Conservation (phyloP, 2,329 filamentous ascomycete species). For the Ophiostoma montium region DNA sequence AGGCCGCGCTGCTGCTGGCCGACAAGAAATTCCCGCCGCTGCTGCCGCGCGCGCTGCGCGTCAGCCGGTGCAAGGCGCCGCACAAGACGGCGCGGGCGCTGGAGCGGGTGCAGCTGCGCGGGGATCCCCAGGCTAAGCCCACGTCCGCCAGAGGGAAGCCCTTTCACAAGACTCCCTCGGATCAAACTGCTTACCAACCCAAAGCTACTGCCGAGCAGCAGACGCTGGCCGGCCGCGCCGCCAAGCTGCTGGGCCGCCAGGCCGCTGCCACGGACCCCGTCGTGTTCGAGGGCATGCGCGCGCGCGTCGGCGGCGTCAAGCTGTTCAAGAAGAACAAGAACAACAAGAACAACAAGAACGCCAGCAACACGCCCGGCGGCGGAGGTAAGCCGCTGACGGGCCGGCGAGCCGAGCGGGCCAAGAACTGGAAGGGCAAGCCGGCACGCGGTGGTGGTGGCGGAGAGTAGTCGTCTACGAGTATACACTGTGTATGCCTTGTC, state of each 20-base stretch:
- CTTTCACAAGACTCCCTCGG: too few species aligned
- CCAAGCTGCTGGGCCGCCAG: slow-evolving; percentile 58
- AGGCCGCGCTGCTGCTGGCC: slow-evolving; percentile 76
- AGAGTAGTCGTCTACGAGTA: too few species aligned
- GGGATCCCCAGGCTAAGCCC: slow-evolving; percentile 9
- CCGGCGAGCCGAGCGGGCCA: not conserved
- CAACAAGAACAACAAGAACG: slow-evolving; percentile 2
- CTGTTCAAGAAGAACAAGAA: slow-evolving; percentile 21
- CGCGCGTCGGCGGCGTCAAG: slow-evolving; percentile 51
- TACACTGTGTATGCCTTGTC: too few species aligned
- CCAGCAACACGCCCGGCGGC: too few species aligned
- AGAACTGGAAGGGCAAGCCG: not conserved
- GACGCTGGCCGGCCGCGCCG: slow-evolving; percentile 57
- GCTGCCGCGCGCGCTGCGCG: slow-evolving; percentile 76
- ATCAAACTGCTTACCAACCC: slow-evolving; percentile 49
- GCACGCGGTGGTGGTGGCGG: not conserved
- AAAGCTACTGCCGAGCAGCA: slow-evolving; percentile 55
- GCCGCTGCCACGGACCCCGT: slow-evolving; percentile 41
- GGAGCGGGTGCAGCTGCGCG: slow-evolving; percentile 20
- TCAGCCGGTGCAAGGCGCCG: slow-evolving; percentile 69
- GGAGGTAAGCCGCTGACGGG: not conserved
- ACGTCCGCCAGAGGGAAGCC: slow-evolving; percentile 16
- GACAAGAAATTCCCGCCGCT: slow-evolving; percentile 89
- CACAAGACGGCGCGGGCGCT: slow-evolving; percentile 43
- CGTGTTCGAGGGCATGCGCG: slow-evolving; percentile 70